Evolutionary conservation across 2,329 filamentous ascomycete genomes (phyloP), one percentile per base, ranked within the genome.

Genomic region (Graphilbum fragrans): DNA sequence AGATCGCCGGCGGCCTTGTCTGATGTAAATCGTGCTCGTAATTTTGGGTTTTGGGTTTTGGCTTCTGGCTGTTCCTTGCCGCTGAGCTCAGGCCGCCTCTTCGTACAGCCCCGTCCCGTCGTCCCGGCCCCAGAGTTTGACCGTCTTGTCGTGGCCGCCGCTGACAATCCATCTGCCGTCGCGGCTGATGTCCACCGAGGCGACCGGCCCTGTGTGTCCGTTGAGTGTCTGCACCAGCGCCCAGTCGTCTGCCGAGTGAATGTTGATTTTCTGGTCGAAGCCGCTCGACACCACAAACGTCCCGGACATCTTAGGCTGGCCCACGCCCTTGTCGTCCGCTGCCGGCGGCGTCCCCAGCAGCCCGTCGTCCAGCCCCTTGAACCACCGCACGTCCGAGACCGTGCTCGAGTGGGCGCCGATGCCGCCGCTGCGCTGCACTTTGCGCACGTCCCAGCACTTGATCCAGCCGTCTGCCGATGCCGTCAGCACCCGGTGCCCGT

Each of bases 181-280:
- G 48, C 72, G 70, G 54, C 83, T 93, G 41, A 94, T 77, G 63
- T 98, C 92, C 12, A 86, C 82, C 51, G 86, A 93, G 40, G 93
- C 76, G 11, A 98, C 88, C 33, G 93, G 92, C 2, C 86, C 88
- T 2, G 87, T 86, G 60, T 98, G 92, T 0, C 88, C 92, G 52
- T 81, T 86, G 44, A 98, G 65, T 16, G 80, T 86, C 62, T 94
- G 93, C 46, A 88, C 78, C 44, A 94, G 64, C 1, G 84, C 81
- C 88, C 92, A 98, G 62, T 98, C 90, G 58, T 98, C 92, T 2
- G 87, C 87, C 7, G 87, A 94, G 62, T 93, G 96, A 50, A 98
- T 74, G 57, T 95, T 94, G 61, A 98, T 82, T 52, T 87, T 90
- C 58, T 84, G 86, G 64, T 98, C 92, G 55, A 96, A 96, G 0